These are phyloP conservation scores for Abortiporus biennis DNA, from an alignment of 1,284 basidiomycete species.

Conservation along the genomic window DNA sequence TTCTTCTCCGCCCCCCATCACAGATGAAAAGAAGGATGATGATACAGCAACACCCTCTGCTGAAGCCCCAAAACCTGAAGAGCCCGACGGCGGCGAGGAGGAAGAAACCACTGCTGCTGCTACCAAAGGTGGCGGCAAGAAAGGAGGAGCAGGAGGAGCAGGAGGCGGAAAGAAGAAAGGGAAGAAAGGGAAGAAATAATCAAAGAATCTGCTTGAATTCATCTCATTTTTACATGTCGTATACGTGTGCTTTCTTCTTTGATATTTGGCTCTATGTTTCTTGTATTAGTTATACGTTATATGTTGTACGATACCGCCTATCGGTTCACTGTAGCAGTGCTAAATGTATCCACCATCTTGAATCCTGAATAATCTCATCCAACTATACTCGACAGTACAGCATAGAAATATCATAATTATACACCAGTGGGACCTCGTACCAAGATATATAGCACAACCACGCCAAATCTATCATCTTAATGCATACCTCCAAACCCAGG, in stretches of 20 bases:
- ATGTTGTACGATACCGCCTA: constrained; percentile 1
- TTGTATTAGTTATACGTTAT: background rate
- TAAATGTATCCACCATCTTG: background rate
- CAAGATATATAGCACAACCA: background rate
- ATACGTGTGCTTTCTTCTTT: background rate
- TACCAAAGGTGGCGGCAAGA: constrained; percentile 7
- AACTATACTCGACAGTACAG: background rate
- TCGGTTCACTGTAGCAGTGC: background rate
- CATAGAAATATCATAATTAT: background rate
- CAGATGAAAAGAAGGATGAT: constrained; percentile 7
- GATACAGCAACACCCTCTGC: constrained; percentile 2
- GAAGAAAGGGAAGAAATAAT: constrained; percentile 8
- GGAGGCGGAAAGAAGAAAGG: constrained; percentile 14
- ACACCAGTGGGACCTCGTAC: background rate
- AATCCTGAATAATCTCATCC: background rate
- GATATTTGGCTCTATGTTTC: background rate
- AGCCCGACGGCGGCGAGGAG: constrained; percentile 6
- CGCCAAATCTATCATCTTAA: constrained; percentile 5
- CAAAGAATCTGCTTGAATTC: background rate
- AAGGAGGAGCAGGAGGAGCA: constrained; percentile 12
- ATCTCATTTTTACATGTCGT: background rate
- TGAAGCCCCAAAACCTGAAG: background rate
- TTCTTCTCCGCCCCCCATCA: too few relatives aligned
- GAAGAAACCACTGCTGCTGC: constrained; percentile 10
- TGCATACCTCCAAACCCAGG: constrained; percentile 9